These are phyloP conservation scores for Aquanectria penicillioides DNA, from an alignment of 2,329 filamentous ascomycete genomes.

Conservation along the genomic window DNA sequence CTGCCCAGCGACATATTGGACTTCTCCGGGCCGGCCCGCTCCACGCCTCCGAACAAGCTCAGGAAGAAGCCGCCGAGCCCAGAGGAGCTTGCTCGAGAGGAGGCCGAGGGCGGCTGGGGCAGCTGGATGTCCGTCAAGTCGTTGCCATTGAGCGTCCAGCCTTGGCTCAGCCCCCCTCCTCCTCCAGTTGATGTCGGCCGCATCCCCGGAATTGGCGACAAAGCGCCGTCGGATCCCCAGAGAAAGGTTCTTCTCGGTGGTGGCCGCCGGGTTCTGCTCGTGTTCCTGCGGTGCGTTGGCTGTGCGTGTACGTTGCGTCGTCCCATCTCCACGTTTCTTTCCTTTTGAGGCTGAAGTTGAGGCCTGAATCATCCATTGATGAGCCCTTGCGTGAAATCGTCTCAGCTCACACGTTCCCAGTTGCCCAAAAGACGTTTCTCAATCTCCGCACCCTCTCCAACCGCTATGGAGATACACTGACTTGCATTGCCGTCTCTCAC, in stretches of 20 bases:
- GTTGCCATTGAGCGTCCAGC: slow-evolving; percentile 62
- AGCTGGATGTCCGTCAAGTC: slow-evolving; percentile 61
- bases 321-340: slow-evolving; percentile 7
- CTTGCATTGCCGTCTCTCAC: slow-evolving; percentile 69
- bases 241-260: slow-evolving; percentile 54
- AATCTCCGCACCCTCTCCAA: slow-evolving; percentile 64
- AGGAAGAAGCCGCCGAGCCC: slow-evolving; percentile 46
- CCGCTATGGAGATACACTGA: slow-evolving; percentile 58
- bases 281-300: slow-evolving; percentile 65
- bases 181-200: slow-evolving; percentile 58
- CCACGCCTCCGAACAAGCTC: slow-evolving; percentile 46
- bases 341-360: background rate
- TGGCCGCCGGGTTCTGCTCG: slow-evolving; percentile 57
- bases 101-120: slow-evolving; percentile 48
- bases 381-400: background rate
- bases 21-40: slow-evolving; percentile 38
- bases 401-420: slow-evolving; percentile 42
- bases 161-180: slow-evolving; percentile 63
- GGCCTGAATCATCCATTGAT: no score
- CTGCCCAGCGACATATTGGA: slow-evolving; percentile 61
- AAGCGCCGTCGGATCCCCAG: slow-evolving; percentile 59
- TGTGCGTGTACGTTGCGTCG: slow-evolving; percentile 60
- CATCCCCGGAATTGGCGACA: slow-evolving; percentile 59
- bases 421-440: slow-evolving; percentile 67
- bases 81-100: slow-evolving; percentile 40